These are phyloP conservation scores for Laburnicola sp. DNA, from an alignment of 2,329 filamentous ascomycete genomes.

Conservation along the genomic window DNA sequence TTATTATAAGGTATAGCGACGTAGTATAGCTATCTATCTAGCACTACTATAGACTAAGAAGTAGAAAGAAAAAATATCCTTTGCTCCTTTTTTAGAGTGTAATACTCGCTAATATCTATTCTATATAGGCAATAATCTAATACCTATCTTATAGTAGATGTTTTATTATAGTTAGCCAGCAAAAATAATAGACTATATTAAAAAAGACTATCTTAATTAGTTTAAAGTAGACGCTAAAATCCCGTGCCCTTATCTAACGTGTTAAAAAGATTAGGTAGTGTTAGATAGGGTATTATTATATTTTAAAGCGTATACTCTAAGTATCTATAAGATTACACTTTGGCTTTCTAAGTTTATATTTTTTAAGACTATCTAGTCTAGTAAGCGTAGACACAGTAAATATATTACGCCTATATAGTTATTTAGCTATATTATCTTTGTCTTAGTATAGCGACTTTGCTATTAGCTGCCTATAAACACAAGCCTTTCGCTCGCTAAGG, in stretches of 20 bases:
- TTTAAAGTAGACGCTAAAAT: neutral
- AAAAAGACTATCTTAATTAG: neutral
- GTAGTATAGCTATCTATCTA: neutral
- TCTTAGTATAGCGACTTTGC: too few relatives aligned
- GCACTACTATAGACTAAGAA: neutral
- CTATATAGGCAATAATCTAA: neutral
- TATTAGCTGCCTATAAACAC: too few relatives aligned
- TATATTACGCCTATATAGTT: too few relatives aligned
- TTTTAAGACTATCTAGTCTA: too few relatives aligned
- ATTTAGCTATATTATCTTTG: too few relatives aligned
- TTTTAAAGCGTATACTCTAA: neutral
- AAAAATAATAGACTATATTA: neutral
- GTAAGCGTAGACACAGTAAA: too few relatives aligned
- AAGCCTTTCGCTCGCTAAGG: too few relatives aligned
- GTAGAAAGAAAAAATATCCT: neutral
- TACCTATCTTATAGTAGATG: neutral
- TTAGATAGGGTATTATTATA: neutral
- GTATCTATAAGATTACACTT: neutral
- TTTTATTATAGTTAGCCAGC: neutral
- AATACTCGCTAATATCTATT: constrained; percentile 1
- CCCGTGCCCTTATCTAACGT: neutral
- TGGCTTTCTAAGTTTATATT: neutral
- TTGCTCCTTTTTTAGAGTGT: neutral
- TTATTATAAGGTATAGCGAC: neutral
- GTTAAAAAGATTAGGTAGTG: neutral